Percentiles rank a stretch among this genome's conserved stretches.
phyloP scores from a whole-genome alignment of 176 grass and related monocot genomes.

The Musa itinerans region DNA sequence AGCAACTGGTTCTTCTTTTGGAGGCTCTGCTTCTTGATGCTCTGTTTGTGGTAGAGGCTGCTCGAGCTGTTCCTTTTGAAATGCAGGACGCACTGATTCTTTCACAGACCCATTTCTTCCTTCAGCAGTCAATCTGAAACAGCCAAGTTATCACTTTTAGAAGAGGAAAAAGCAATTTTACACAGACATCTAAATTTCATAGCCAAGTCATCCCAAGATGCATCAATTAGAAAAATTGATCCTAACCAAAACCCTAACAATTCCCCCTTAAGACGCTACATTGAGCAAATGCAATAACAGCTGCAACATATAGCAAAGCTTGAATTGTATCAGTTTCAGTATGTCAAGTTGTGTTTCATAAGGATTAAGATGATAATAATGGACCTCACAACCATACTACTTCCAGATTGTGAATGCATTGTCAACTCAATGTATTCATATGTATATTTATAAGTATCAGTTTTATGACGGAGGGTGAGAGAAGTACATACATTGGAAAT shows the following conservation, averaged over 20 bases:
- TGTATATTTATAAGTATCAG: not conserved
- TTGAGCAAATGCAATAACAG: not conserved
- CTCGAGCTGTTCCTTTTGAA: conserved; percentile 16
- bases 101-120: conserved; percentile 2
- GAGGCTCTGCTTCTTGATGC: not conserved
- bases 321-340: not conserved
- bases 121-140: conserved; percentile 19
- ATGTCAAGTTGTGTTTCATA: too few relatives aligned
- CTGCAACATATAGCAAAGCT: not conserved
- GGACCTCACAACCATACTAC: too few relatives aligned
- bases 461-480: not conserved
- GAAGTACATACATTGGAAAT: conserved; percentile 54
- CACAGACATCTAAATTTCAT: not conserved
- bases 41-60: not conserved
- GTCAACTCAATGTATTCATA: too few relatives aligned
- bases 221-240: not conserved
- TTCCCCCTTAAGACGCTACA: not conserved
- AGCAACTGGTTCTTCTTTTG: conserved; percentile 5
- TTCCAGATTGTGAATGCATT: too few relatives aligned
- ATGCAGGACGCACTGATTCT: not conserved
- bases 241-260: too few relatives aligned
- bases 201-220: too few relatives aligned
- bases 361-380: too few relatives aligned
- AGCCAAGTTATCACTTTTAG: not conserved
- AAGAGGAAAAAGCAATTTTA: not conserved